A percentile compares a stretch with the other conserved stretches of the same genome.
Conservation (phyloP, 2,329 filamentous ascomycete genomes). For the Sarocladium brachiariae region DNA sequence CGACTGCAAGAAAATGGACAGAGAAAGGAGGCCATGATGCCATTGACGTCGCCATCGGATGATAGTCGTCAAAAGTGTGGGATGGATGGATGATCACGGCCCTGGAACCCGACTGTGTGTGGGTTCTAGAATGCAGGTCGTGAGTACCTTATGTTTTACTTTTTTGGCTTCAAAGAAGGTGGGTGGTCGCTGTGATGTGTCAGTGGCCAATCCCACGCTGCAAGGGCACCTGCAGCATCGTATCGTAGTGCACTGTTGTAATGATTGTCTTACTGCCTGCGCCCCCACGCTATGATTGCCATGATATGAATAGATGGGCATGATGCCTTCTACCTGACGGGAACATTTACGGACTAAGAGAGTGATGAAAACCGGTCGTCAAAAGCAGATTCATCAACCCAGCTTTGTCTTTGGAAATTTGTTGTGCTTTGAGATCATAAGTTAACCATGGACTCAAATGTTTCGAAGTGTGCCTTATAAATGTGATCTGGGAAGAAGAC, state of each 20-base stretch:
- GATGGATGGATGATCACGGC: background rate
- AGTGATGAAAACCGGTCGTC: no score
- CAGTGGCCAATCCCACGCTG: constrained; percentile 6
- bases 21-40: background rate
- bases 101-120: background rate
- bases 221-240: background rate
- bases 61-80: background rate
- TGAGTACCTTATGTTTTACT: no score
- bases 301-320: no score
- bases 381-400: no score
- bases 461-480: no score
- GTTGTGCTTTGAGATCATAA: no score
- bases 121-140: constrained; percentile 6
- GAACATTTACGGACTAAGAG: no score
- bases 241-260: background rate
- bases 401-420: no score
- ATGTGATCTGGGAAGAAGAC: no score
- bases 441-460: no score
- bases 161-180: background rate
- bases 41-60: background rate
- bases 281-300: background rate
- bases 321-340: no score
- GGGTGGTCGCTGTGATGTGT: background rate
- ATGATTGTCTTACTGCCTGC: background rate
- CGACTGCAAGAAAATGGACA: background rate